Evolutionary conservation across 208 protist species (phyloP).

Genomic region (Sergeia podlipaevii): DNA sequence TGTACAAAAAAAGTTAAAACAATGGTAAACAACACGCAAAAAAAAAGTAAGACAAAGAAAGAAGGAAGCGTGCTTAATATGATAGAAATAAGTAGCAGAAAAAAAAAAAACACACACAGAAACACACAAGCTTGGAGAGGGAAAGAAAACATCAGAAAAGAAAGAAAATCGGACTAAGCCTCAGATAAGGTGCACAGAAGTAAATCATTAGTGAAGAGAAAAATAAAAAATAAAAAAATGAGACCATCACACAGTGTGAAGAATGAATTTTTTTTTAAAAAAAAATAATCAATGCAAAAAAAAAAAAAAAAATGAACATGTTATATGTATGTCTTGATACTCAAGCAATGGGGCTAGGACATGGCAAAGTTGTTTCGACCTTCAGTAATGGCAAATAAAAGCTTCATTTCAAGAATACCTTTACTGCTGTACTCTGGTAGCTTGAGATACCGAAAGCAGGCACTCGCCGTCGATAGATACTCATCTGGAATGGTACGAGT

Average conservation of each 20-base stretch:
- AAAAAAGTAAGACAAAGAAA: constrained; percentile 1
- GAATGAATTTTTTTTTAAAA: not conserved
- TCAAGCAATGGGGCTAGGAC: constrained; percentile 25
- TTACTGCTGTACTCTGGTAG: constrained; percentile 90
- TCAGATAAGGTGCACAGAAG: not conserved
- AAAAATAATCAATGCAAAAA: not conserved
- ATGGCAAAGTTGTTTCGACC: constrained; percentile 70
- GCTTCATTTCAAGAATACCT: constrained; percentile 56
- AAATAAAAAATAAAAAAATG: constrained; percentile 7
- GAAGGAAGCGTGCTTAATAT: no score
- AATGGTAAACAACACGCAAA: constrained; percentile 17
- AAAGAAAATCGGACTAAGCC: constrained; percentile 11
- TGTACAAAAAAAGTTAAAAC: not conserved
- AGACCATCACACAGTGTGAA: not conserved
- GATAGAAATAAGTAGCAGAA: constrained; percentile 16
- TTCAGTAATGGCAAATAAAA: constrained; percentile 65
- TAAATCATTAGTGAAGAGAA: not conserved
- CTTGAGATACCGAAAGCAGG: constrained; percentile 96
- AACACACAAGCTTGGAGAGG: not conserved
- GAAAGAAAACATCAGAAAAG: constrained; percentile 1
- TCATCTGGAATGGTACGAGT: no score
- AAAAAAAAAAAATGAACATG: constrained; percentile 12
- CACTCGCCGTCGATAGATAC: constrained; percentile 93
- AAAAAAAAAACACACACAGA: constrained; percentile 16
- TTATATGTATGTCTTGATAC: not conserved